These are phyloP conservation scores for Aspergillus sp. DNA, from an alignment of 2,329 filamentous ascomycete genomes.

Conservation along the genomic window DNA sequence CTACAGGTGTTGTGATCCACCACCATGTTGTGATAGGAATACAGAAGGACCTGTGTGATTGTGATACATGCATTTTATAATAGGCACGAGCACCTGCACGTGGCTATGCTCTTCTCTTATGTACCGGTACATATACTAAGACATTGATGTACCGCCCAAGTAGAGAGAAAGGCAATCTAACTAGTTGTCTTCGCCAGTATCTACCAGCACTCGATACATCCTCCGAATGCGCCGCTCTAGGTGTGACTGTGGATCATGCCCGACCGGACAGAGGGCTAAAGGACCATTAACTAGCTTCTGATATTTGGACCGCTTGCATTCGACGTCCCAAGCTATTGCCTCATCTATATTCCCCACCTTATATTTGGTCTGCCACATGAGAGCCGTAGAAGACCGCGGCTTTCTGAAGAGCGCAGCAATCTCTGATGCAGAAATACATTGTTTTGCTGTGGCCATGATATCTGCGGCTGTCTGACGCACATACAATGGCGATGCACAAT, in stretches of 20 bases:
- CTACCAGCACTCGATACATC: not conserved
- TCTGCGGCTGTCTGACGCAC: not conserved
- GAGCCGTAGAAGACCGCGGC: not conserved
- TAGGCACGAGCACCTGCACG: no score
- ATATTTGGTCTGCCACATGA: constrained; percentile 4
- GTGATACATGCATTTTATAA: no score
- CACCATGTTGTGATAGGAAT: no score
- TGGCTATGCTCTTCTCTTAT: no score
- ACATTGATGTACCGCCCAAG: not conserved
- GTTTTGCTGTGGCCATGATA: not conserved
- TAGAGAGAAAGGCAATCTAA: not conserved
- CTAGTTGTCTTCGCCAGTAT: no score
- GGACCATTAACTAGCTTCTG: not conserved
- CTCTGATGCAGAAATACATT: not conserved
- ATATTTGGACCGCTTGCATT: not conserved
- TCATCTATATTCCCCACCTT: not conserved
- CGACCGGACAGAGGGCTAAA: not conserved
- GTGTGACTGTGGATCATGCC: not conserved
- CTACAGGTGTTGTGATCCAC: no score
- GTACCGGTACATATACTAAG: not conserved
- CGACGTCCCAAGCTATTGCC: not conserved
- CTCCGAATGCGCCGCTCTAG: not conserved
- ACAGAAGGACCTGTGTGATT: no score
- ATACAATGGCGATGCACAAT: constrained; percentile 8
- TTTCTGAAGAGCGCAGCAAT: not conserved